A percentile compares a stretch with the other conserved stretches of the same genome.
These are phyloP conservation scores for Gentiana macrophylla DNA, from an alignment of 257 asterid genomes.

Conservation along the genomic window DNA sequence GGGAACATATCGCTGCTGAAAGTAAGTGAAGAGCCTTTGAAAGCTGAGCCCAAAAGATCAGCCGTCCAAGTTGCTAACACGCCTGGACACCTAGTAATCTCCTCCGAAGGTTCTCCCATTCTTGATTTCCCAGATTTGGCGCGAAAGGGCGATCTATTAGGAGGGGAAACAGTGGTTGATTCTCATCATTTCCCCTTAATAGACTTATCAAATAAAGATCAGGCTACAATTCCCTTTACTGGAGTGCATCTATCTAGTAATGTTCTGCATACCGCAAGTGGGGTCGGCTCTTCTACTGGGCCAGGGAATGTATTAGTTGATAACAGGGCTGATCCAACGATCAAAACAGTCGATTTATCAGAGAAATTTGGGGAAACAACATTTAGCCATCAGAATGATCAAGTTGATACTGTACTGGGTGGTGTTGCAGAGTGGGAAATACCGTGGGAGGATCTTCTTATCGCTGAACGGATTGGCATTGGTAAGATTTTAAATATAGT, in stretches of 20 bases:
- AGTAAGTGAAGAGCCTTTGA: conserved; percentile 17
- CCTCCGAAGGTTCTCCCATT: conserved; percentile 22
- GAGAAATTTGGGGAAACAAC: conserved; percentile 20
- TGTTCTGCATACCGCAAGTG: conserved; percentile 13
- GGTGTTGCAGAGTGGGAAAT: conserved; percentile 79
- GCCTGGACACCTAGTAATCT: conserved; percentile 26
- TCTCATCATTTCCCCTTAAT: conserved; percentile 20
- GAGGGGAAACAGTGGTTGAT: conserved; percentile 22
- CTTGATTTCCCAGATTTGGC: conserved; percentile 17
- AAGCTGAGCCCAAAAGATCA: conserved; percentile 19
- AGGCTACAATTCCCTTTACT: conserved; percentile 29
- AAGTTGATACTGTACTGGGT: conserved; percentile 50
- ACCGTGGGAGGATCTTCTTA: conserved; percentile 95
- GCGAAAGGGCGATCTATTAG: conserved; percentile 17
- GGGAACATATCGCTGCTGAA: conserved; percentile 20
- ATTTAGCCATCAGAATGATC: conserved; percentile 29
- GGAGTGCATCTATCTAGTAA: conserved; percentile 29
- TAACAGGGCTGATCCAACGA: conserved; percentile 23
- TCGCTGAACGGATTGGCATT: conserved; percentile 95
- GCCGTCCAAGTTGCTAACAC: conserved; percentile 23
- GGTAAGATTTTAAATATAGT: conserved; percentile 26
- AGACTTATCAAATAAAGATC: conserved; percentile 22
- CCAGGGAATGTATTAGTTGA: conserved; percentile 19
- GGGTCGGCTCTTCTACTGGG: conserved; percentile 21
- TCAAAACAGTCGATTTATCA: conserved; percentile 16